Conservation (phyloP, 1,139 yeast species). For the Geotrichum fermentans region DNA sequence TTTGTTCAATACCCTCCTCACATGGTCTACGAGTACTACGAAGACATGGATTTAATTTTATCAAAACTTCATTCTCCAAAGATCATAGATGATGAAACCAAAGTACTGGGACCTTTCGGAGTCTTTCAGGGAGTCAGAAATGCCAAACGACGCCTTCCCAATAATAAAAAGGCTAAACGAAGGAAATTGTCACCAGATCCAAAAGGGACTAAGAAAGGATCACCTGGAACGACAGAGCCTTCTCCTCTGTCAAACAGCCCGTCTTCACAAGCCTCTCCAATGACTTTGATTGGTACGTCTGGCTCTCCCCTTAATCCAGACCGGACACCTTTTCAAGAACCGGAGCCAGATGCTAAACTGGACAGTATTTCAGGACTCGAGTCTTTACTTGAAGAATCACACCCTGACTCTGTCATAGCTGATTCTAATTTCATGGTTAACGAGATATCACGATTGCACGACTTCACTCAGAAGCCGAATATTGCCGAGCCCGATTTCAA, state of each 20-base stretch:
- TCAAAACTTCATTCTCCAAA: conserved; percentile 54
- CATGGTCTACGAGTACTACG: conserved; percentile 62
- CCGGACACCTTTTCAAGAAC: background rate
- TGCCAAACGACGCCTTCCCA: conserved; percentile 7
- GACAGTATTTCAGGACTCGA: conserved; percentile 8
- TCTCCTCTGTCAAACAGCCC: conserved; percentile 17
- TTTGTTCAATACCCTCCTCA: conserved; percentile 65
- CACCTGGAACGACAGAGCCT: conserved; percentile 3
- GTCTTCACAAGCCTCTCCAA: conserved; percentile 17
- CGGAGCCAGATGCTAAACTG: background rate
- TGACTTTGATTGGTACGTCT: background rate
- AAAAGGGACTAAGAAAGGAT: background rate
- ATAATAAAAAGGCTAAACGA: conserved; percentile 27
- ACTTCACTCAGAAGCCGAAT: background rate
- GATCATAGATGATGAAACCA: conserved; percentile 47
- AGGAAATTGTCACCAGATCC: conserved; percentile 11
- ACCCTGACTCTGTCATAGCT: background rate
- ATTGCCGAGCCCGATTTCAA: conserved; percentile 4
- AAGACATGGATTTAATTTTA: conserved; percentile 75
- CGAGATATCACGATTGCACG: background rate
- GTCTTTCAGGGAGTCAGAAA: conserved; percentile 51
- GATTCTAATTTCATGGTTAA: background rate
- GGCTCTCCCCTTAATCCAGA: conserved; percentile 4
- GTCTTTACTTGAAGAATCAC: background rate
- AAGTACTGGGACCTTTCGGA: conserved; percentile 75